Base-by-base conservation (phyloP, 441 rosid genomes). In the Gossypium davidsonii region DNA sequence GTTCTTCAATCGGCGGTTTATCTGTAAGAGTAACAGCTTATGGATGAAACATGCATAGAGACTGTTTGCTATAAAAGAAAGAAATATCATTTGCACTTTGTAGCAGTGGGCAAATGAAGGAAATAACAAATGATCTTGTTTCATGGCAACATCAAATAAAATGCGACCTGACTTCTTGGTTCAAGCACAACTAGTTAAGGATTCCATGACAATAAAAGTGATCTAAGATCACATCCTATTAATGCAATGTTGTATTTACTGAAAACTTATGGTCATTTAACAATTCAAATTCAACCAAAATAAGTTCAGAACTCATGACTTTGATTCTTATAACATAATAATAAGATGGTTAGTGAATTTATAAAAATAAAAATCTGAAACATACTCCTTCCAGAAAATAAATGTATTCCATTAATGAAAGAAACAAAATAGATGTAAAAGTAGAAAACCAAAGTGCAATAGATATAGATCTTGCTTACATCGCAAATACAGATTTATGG, bases 401-500 rank as follows among this genome's bases (percentile, higher is more conserved):
- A 90, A 85, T 93, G 87, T 72, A 91, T 88, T 72, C n/a, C 61
- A 3, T 56, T 23, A 6, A 15, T 17, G 23, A 9, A 7, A 52
- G 57, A 52, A 91, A 81, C 82, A 90, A 68, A 10, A 5, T 1
- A 26, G 26, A 49, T 8, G 5, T 37, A 49, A 49, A 17, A 51
- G 8, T 51, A 34, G 52, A 53, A 34, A 53, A 34, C 28, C 15
- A 70, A 70, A 70, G 42, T 34, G 52, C 52, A 70, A 0, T 20
- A 55, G 20, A 52, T 0, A 55, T 14, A 39, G 49, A 1, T 70
- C 20, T 34, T 73, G 79, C 98, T 93, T 80, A 95, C 99, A 92
- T 84, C 96, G 79, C 75, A 95, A 76, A 76, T 95, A 95, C 15
- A 95, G 93, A 85, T 92, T 92, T 76, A 93, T 91, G 68, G 99